These are phyloP conservation scores for Setaria italica DNA, from an alignment of 202 grass and related monocot genomes.

Conservation along the genomic window DNA sequence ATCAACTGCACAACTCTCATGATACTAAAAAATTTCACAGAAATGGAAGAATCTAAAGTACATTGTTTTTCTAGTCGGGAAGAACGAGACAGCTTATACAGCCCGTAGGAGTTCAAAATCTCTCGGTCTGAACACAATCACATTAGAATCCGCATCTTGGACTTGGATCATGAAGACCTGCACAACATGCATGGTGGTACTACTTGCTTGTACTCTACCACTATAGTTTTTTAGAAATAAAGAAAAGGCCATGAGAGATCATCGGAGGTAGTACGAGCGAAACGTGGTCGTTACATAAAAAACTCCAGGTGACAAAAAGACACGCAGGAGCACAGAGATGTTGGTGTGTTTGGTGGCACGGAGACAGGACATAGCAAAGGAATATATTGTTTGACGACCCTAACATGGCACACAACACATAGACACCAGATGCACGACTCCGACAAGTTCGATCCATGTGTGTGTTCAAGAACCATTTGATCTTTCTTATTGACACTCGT, in stretches of 20 bases:
- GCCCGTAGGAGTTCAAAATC: too few relatives aligned
- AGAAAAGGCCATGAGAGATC: too few relatives aligned
- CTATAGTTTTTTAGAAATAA: too few relatives aligned
- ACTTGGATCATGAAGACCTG: not conserved
- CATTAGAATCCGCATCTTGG: not conserved
- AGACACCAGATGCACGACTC: not conserved
- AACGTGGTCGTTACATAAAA: not conserved
- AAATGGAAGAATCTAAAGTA: too few relatives aligned
- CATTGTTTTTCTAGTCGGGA: too few relatives aligned
- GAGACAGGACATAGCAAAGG: not conserved
- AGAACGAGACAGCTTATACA: too few relatives aligned
- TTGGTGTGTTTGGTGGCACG: not conserved
- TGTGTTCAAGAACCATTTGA: not conserved
- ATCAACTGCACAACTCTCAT: too few relatives aligned
- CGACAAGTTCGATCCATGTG: not conserved
- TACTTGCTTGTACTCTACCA: not conserved
- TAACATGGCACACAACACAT: not conserved
- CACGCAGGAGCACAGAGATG: not conserved
- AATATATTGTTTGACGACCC: not conserved
- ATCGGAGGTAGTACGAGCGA: too few relatives aligned
- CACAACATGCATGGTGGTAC: not conserved
- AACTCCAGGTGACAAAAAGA: not conserved
- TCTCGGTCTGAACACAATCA: not conserved
- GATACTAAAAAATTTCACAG: too few relatives aligned
- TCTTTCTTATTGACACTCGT: too few relatives aligned